Evolutionary conservation across 345 rosid species (phyloP), one percentile per base, ranked within the genome.

Genomic region (Erucastrum elatum): DNA sequence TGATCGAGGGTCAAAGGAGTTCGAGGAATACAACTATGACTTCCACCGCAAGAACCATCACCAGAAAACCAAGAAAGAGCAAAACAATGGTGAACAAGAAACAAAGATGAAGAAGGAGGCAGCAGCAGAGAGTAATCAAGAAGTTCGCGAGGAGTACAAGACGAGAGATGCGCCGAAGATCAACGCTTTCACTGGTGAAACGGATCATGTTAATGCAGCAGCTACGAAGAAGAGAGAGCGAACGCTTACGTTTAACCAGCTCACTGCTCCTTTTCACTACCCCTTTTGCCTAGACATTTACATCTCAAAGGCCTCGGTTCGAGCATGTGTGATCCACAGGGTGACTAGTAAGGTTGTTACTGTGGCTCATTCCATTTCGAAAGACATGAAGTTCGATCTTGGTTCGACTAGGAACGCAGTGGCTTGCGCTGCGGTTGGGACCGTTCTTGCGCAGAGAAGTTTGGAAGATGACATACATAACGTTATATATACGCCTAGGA

Each of bases 341-440:
- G 96, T 85, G 15, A 91, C 93, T 8, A 90, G 98, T 81, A 95
- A 89, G 66, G 99, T 95, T 61, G 98, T 93, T 7, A 87, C 85
- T 21, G 92, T 90, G 72, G 97, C 93, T 29, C 96, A 95, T 87
- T 95, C 96, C 2, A 95, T 93, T 68, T 91, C 97, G 0, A 93
- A 86, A 84, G 97, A 93, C 87, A 76, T 95, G 88, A 95, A 93
- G 78, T 88, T 93, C 33, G 93, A 90, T 72, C 87, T 91, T 65
- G 71, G 80, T 68, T 95, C 97, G 2, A 91, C 93, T 8, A 90
- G 88, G 87, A 90, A 90, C 68, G 88, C 83, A 2, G 71, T 78
- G 68, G 88, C 96, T 62, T 95, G 97, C 66, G 83, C 84, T 80
- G 84, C 94, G 33, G 91, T 91, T 17, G 98, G 98, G 10, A 60